A percentile compares a stretch with the other conserved stretches of the same genome.
Evolutionary conservation across 176 grass and related monocot genomes (phyloP).

Genomic region (Eragrostis curvula): DNA sequence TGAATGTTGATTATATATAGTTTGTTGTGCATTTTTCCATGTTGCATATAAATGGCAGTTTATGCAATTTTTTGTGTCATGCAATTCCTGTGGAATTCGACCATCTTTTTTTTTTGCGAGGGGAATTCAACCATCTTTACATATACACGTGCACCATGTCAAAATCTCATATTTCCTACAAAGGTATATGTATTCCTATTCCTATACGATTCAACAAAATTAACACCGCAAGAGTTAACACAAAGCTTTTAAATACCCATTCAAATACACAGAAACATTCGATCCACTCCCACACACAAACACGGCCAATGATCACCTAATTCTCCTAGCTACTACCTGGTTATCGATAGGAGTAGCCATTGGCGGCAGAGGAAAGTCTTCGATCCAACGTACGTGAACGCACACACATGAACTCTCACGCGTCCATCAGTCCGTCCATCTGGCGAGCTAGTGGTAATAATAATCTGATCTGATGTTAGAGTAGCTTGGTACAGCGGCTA

Average conservation of each 20-base stretch:
- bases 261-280: neutral
- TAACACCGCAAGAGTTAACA: neutral
- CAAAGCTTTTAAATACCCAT: neutral
- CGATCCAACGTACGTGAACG: conserved; percentile 7
- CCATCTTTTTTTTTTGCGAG: too few relatives aligned
- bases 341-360: neutral
- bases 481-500: conserved; percentile 15
- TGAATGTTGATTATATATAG: neutral
- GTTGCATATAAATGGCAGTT: too few relatives aligned
- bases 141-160: too few relatives aligned
- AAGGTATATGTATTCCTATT: too few relatives aligned
- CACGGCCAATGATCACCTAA: conserved; percentile 17
- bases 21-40: neutral
- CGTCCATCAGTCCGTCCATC: conserved; percentile 10
- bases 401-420: neutral
- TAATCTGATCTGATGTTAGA: neutral
- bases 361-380: too few relatives aligned
- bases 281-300: neutral
- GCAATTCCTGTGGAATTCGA: too few relatives aligned
- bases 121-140: too few relatives aligned
- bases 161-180: too few relatives aligned
- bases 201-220: neutral
- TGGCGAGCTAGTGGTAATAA: neutral
- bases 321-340: neutral
- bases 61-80: neutral